Evolutionary conservation across 148 eudicot genomes (phyloP), one percentile per base, ranked within the genome.

Genomic region (Euryodendron excelsum): DNA sequence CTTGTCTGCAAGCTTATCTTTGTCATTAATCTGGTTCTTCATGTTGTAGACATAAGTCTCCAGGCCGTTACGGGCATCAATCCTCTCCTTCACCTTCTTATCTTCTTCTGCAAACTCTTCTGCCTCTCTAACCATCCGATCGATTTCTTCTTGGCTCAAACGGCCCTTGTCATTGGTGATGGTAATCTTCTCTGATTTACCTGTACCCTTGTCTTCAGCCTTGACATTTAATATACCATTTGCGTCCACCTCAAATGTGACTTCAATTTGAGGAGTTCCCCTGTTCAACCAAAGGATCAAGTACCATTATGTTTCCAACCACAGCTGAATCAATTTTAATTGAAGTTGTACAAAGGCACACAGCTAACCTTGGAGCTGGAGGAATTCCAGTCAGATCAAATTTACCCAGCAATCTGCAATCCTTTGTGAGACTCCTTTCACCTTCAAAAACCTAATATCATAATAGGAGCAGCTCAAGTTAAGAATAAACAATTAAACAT

Each of bases 191-290:
- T 88, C 87, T 0, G 87, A 59, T 44, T 88, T 88, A 5, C 87
- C 87, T 11, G 89, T 71, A 13, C 82, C 91, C 77, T 88, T 88
- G 80, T 88, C 91, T 79, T 88, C 91, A 3, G 91, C 91, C 74
- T 78, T 88, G 13, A 88, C 91, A 76, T 88, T 84, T 65, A 88
- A 80, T 52, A 74, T 92, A 79, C 92, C 92, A 6, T 90, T 90
- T 80, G 90, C 93, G 36, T 92, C 93, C 1, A 87, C 96, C 77
- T 92, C 96, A 59, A 92, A 92, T 39, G 96, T 92, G 69, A 92
- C 96, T 78, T 92, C 92, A 36, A 92, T 92, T 28, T 90, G 93
- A 39, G 96, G 93, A 18, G 91, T 90, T 79, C 96, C 96, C 79
- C 96, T 92, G 86, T 80, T 76, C 17, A 69, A 27, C 79, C 25